These are phyloP conservation scores for Paracoccidioides lutzii DNA, from an alignment of 2,329 filamentous ascomycete species.

Conservation along the genomic window DNA sequence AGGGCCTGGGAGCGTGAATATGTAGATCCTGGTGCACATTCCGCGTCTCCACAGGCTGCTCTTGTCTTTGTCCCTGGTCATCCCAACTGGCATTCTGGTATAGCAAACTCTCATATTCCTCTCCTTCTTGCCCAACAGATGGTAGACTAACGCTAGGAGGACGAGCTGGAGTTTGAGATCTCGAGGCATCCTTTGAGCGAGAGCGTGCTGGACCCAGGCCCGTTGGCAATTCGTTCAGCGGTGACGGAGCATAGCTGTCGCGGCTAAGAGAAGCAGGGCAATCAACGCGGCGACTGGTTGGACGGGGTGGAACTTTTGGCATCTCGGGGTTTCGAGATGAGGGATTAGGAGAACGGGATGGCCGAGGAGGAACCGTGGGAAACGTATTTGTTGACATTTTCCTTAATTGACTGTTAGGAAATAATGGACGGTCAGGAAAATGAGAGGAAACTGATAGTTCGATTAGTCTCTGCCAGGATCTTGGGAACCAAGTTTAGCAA, in stretches of 20 bases:
- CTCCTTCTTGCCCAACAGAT: constrained; percentile 77
- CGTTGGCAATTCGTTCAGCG: constrained; percentile 58
- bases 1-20: constrained; percentile 79
- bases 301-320: constrained; percentile 70
- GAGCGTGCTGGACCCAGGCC: constrained; percentile 23
- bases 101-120: constrained; percentile 62
- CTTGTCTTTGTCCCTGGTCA: constrained; percentile 31
- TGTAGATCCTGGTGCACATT: constrained; percentile 70
- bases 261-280: constrained; percentile 66
- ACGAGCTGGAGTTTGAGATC: constrained; percentile 33
- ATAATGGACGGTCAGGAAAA: constrained; percentile 18
- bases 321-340: constrained; percentile 36
- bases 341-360: constrained; percentile 37
- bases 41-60: constrained; percentile 58
- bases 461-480: constrained; percentile 4
- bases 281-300: constrained; percentile 49
- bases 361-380: constrained; percentile 51
- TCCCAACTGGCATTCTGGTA: constrained; percentile 28
- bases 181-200: constrained; percentile 20
- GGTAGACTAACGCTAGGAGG: constrained; percentile 70
- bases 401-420: constrained; percentile 22
- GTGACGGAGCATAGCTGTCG: constrained; percentile 72
- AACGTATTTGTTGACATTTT: constrained; percentile 21
- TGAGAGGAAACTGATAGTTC: constrained; percentile 1
- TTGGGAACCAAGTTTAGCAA: not conserved